Percentiles rank a stretch among this genome's conserved stretches.
Evolutionary conservation across 176 grass and related monocot species (phyloP).

Genomic region (Miscanthus lutarioriparius): DNA sequence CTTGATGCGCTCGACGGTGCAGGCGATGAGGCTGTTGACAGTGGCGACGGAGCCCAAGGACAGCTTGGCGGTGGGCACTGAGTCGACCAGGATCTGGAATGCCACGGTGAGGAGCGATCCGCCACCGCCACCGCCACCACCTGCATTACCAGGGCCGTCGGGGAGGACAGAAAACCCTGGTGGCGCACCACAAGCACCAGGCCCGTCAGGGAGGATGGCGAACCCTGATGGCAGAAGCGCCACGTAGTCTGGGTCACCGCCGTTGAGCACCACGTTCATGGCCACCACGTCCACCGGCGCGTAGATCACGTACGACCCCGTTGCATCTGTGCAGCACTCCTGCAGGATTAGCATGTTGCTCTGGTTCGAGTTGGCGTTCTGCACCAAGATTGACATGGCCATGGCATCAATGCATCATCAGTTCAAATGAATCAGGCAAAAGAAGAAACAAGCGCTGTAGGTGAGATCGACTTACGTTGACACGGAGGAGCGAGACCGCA

Average conservation of each 20-base stretch:
- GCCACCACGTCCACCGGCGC: conserved; percentile 78
- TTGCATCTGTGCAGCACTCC: conserved; percentile 74
- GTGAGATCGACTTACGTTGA: conserved; percentile 34
- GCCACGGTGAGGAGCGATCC: conserved; percentile 83
- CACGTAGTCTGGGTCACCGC: conserved; percentile 76
- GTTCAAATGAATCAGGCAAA: not conserved
- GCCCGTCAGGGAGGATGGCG: conserved; percentile 77
- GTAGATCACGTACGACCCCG: conserved; percentile 81
- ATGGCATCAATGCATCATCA: not conserved
- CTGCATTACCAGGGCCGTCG: conserved; percentile 29
- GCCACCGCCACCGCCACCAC: conserved; percentile 20
- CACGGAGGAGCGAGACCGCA: conserved; percentile 73
- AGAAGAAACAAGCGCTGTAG: not conserved
- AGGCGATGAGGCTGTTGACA: conserved; percentile 81
- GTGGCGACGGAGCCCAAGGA: conserved; percentile 85
- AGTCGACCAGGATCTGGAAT: conserved; percentile 92
- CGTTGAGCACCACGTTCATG: conserved; percentile 85
- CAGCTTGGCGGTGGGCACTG: conserved; percentile 74
- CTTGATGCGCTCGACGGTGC: conserved; percentile 89
- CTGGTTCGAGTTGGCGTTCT: conserved; percentile 80
- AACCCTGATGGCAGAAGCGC: conserved; percentile 77
- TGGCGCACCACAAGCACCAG: conserved; percentile 22
- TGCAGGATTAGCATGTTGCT: conserved; percentile 91
- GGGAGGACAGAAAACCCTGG: conserved; percentile 80
- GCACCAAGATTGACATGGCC: not conserved